A percentile compares a stretch with the other conserved stretches of the same genome.
Conservation (phyloP, 2,329 filamentous ascomycete species). For the Colletotrichum siamense region DNA sequence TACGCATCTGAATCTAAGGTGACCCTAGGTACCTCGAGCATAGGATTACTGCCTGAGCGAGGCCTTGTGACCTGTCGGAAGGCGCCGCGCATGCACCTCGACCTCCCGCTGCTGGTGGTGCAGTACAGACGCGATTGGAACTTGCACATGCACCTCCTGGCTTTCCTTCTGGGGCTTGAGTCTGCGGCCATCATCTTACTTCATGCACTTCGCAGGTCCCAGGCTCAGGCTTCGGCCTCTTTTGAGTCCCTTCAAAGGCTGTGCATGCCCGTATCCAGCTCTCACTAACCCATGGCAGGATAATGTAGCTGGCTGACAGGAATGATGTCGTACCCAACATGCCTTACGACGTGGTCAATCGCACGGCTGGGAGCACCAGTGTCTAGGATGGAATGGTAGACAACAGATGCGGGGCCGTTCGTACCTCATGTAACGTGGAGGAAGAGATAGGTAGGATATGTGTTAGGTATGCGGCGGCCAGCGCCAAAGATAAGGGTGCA, state of each 20-base stretch:
- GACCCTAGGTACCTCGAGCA: not conserved
- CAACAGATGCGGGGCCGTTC: not conserved
- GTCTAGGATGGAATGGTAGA: not conserved
- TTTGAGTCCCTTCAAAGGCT: not conserved
- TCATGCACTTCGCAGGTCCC: not conserved
- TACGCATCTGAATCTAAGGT: not conserved
- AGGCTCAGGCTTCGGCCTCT: not conserved
- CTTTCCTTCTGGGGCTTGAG: not conserved
- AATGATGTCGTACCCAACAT: not conserved
- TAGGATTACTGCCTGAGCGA: constrained; percentile 3
- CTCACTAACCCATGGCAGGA: not conserved
- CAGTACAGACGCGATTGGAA: not conserved
- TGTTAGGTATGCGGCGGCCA: not conserved
- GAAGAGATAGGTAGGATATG: not conserved
- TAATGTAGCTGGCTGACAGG: not conserved
- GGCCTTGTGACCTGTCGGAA: constrained; percentile 17
- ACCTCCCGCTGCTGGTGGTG: not conserved
- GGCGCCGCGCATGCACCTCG: constrained; percentile 6
- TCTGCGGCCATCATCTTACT: not conserved
- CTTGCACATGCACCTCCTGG: not conserved
- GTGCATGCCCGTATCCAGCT: not conserved
- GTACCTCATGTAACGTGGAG: not conserved
- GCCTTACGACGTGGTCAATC: not conserved
- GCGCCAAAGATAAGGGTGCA: not conserved
- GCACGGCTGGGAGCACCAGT: not conserved